Percentiles rank a stretch among this genome's conserved stretches.
These are phyloP conservation scores for Crithidia brevicula DNA, from an alignment of 208 protist genomes.

Conservation along the genomic window DNA sequence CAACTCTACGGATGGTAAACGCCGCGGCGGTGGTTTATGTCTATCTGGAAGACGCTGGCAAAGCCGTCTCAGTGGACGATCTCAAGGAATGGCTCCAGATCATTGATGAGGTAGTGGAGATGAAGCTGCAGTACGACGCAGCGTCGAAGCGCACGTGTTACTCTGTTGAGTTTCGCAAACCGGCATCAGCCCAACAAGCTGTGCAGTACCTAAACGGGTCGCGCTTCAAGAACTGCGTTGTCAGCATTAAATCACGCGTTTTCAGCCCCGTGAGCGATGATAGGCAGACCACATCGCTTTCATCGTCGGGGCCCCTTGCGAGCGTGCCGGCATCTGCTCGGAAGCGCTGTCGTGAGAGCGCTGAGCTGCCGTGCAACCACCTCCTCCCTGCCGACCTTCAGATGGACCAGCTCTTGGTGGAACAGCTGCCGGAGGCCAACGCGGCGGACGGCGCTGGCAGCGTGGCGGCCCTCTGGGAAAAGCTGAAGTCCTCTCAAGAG, in stretches of 20 bases:
- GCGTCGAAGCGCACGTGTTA: slow-evolving; percentile 49
- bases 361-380: slow-evolving; percentile 69
- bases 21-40: slow-evolving; percentile 59
- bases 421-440: slow-evolving; percentile 32
- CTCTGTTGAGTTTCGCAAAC: slow-evolving; percentile 55
- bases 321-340: no score
- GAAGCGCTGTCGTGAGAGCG: slow-evolving; percentile 10
- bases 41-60: slow-evolving; percentile 47
- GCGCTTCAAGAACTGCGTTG: slow-evolving; percentile 64
- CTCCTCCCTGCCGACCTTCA: slow-evolving; percentile 59
- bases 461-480: slow-evolving; percentile 10
- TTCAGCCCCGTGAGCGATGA: slow-evolving; percentile 23
- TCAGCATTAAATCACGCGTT: slow-evolving; percentile 57
- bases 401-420: slow-evolving; percentile 61
- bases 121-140: slow-evolving; percentile 84
- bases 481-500: slow-evolving; percentile 22
- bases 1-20: slow-evolving; percentile 10
- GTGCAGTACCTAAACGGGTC: slow-evolving; percentile 69
- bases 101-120: slow-evolving; percentile 58
- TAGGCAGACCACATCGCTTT: neutral
- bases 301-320: no score
- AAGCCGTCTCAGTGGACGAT: slow-evolving; percentile 57
- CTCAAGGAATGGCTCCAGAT: slow-evolving; percentile 76
- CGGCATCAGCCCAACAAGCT: slow-evolving; percentile 51
- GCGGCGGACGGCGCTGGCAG: neutral